Evolutionary conservation across 2,329 filamentous ascomycete genomes (phyloP).

Genomic region (Diaporthe sp.): DNA sequence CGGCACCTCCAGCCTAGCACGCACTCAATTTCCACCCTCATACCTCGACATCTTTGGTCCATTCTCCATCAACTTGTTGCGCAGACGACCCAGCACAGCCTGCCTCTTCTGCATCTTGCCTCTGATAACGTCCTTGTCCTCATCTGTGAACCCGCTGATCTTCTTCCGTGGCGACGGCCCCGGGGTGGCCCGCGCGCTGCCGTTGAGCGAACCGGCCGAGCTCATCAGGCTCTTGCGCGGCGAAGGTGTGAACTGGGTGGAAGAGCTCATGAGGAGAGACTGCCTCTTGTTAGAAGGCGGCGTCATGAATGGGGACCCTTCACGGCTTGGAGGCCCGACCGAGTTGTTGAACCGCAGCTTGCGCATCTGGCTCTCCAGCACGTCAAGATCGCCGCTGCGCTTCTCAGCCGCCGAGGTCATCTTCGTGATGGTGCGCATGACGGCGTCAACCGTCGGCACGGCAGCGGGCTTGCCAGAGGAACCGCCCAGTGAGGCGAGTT

Average conservation of each 20-base stretch:
- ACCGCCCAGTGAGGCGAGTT: constrained; percentile 73
- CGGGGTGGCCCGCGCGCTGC: constrained; percentile 46
- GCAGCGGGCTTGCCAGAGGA: constrained; percentile 62
- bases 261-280: constrained; percentile 51
- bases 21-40: constrained; percentile 42
- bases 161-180: constrained; percentile 70
- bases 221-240: constrained; percentile 57
- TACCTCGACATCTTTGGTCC: constrained; percentile 63
- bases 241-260: constrained; percentile 46
- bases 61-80: constrained; percentile 61
- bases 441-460: constrained; percentile 89
- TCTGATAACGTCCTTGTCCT: constrained; percentile 70
- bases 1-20: not conserved
- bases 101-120: constrained; percentile 66
- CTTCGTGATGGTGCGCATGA: constrained; percentile 90
- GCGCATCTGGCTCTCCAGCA: constrained; percentile 88
- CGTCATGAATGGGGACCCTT: constrained; percentile 57
- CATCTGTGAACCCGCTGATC: constrained; percentile 70
- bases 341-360: constrained; percentile 53
- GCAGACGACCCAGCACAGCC: constrained; percentile 66
- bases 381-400: constrained; percentile 89
- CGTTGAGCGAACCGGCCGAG: constrained; percentile 54
- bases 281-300: constrained; percentile 52
- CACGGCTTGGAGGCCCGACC: constrained; percentile 50
- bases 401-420: constrained; percentile 95